phyloP scores from a whole-genome alignment of 2,329 filamentous ascomycete species.

The Microcyclospora tardicrescens region DNA sequence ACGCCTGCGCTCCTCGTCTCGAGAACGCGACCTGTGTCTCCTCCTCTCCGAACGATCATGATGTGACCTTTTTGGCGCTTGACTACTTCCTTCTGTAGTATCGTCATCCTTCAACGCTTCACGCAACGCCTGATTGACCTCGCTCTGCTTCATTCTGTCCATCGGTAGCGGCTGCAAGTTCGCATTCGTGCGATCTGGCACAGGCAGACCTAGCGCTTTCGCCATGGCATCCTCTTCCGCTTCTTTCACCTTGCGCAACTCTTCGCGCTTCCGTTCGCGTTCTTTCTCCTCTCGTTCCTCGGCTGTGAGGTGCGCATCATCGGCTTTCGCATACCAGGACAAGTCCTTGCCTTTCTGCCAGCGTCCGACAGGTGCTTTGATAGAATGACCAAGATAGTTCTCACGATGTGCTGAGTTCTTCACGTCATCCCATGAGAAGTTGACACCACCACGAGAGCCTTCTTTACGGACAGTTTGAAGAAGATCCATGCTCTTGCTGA shows the following conservation, averaged over 20 bases:
- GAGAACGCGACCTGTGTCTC: slow-evolving; percentile 15
- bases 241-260: slow-evolving; percentile 72
- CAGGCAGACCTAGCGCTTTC: slow-evolving; percentile 65
- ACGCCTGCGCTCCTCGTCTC: slow-evolving; percentile 13
- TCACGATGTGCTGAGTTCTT: slow-evolving; percentile 77
- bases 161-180: slow-evolving; percentile 48
- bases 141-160: slow-evolving; percentile 34
- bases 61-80: not conserved
- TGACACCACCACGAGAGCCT: slow-evolving; percentile 72
- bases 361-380: slow-evolving; percentile 79
- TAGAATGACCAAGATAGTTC: slow-evolving; percentile 76
- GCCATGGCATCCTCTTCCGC: slow-evolving; percentile 87
- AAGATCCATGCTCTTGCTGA: slow-evolving; percentile 59
- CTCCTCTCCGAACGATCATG: slow-evolving; percentile 10
- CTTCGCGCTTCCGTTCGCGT: slow-evolving; percentile 57
- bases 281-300: slow-evolving; percentile 44
- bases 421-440: slow-evolving; percentile 96
- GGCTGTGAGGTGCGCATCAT: slow-evolving; percentile 37
- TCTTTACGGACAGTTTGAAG: slow-evolving; percentile 89
- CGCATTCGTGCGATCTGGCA: slow-evolving; percentile 53
- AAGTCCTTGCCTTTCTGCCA: slow-evolving; percentile 73
- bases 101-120: slow-evolving; percentile 31
- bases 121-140: slow-evolving; percentile 43
- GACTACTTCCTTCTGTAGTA: slow-evolving; percentile 4
- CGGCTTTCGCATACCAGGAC: slow-evolving; percentile 50